These are phyloP conservation scores for Corynascus novoguineensis DNA, from an alignment of 495 filamentous ascomycete species.

Conservation along the genomic window DNA sequence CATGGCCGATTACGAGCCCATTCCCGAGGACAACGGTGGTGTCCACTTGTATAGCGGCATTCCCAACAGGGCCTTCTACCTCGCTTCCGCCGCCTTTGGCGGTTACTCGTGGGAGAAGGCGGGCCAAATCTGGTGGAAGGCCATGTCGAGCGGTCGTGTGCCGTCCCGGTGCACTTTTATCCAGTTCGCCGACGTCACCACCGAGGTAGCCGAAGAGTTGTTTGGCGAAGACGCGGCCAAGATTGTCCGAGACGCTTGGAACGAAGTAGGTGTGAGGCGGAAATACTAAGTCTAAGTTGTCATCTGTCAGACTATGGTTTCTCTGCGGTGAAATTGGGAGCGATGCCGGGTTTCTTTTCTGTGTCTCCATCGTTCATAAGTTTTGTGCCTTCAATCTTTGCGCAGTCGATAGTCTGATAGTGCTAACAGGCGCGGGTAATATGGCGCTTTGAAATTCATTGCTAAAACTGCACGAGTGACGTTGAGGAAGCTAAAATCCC, in stretches of 20 bases:
- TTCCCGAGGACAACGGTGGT: slow-evolving; percentile 40
- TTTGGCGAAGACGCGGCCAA: slow-evolving; percentile 34
- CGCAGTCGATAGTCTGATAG: no score
- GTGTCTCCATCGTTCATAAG: no score
- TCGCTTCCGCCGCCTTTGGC: slow-evolving; percentile 39
- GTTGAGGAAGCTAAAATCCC: no score
- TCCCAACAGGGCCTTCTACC: slow-evolving; percentile 50
- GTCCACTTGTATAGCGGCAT: slow-evolving; percentile 52
- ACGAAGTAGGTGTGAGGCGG: slow-evolving; percentile 34
- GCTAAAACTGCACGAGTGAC: no score
- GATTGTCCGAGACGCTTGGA: slow-evolving; percentile 37
- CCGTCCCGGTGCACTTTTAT: slow-evolving; percentile 33
- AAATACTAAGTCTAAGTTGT: neutral
- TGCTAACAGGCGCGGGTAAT: no score
- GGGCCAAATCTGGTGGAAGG: slow-evolving; percentile 49
- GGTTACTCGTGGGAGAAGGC: slow-evolving; percentile 50
- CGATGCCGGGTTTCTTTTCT: no score
- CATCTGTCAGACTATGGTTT: neutral
- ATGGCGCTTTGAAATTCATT: no score
- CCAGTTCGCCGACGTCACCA: slow-evolving; percentile 41
- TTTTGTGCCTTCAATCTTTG: no score
- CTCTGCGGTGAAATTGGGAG: neutral
- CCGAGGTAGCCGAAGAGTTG: slow-evolving; percentile 34
- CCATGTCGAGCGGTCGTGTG: slow-evolving; percentile 37
- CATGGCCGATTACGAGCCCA: slow-evolving; percentile 35